Conservation (phyloP, 345 rosid species). For the Pistacia atlantica region DNA sequence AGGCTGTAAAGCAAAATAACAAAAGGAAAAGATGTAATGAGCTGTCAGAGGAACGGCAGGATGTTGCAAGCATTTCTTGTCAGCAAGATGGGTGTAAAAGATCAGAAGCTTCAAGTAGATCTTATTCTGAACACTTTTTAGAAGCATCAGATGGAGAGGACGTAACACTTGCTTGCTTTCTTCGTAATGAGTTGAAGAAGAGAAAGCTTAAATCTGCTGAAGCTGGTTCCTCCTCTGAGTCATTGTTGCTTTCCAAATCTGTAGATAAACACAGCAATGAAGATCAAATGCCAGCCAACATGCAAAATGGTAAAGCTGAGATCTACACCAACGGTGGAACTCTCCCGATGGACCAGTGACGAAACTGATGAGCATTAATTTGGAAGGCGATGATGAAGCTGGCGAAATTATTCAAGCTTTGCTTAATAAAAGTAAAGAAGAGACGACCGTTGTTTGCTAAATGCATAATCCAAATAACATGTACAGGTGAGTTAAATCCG, state of each 20-base stretch:
- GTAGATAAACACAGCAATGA: no score
- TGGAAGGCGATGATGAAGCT: constrained; percentile 4
- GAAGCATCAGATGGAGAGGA: constrained; percentile 23
- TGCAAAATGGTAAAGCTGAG: constrained; percentile 6
- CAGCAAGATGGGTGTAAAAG: constrained; percentile 1
- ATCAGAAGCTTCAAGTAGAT: constrained; percentile 6
- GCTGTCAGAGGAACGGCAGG: neutral
- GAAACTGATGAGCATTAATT: neutral
- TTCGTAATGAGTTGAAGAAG: constrained; percentile 23
- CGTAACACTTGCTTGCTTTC: constrained; percentile 24
- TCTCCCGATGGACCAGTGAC: neutral
- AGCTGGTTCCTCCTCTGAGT: neutral
- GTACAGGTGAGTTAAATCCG: no score
- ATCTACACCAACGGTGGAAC: neutral
- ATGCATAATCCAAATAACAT: no score
- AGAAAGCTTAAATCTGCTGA: neutral
- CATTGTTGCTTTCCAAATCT: no score
- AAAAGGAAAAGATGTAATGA: constrained; percentile 15
- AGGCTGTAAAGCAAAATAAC: neutral
- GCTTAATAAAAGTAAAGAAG: no score
- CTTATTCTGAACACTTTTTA: constrained; percentile 8
- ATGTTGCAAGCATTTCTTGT: neutral
- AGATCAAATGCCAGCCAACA: neutral
- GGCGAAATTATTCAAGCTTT: neutral
- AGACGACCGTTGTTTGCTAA: no score